A percentile compares a stretch with the other conserved stretches of the same genome.
These are phyloP conservation scores for Kodamaea ohmeri DNA, from an alignment of 1,139 yeast species.

Conservation along the genomic window DNA sequence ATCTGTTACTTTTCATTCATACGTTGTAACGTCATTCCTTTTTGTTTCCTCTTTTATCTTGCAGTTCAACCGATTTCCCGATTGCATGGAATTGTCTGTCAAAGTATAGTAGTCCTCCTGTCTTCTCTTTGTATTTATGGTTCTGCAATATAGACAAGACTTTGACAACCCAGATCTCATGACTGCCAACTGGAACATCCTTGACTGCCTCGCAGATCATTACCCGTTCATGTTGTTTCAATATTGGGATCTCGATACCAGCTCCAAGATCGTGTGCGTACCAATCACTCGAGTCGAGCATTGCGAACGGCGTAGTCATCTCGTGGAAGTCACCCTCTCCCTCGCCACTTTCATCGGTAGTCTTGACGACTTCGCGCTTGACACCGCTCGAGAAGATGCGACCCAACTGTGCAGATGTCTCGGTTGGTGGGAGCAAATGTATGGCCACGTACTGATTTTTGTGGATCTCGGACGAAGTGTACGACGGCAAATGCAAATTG, in stretches of 20 bases:
- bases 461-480: conserved; percentile 67
- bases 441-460: conserved; percentile 57
- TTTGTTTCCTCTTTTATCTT: too few species aligned
- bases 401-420: conserved; percentile 50
- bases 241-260: conserved; percentile 49
- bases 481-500: conserved; percentile 78
- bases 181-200: conserved; percentile 65
- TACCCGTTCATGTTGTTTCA: conserved; percentile 58
- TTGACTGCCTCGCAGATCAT: conserved; percentile 59
- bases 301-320: conserved; percentile 51
- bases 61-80: conserved; percentile 30
- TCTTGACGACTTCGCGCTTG: conserved; percentile 23
- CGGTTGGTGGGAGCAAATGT: conserved; percentile 67
- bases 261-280: conserved; percentile 16
- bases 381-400: conserved; percentile 62
- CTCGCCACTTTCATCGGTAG: conserved; percentile 18
- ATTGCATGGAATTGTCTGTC: conserved; percentile 58
- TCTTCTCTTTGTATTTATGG: conserved; percentile 20
- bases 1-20: too few species aligned
- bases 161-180: conserved; percentile 83
- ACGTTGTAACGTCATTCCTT: too few species aligned
- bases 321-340: conserved; percentile 46
- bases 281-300: conserved; percentile 29
- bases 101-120: conserved; percentile 67
- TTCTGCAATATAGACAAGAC: conserved; percentile 54